Evolutionary conservation across 78 protist genomes (phyloP).

Genomic region (Cyanophora paradoxa): DNA sequence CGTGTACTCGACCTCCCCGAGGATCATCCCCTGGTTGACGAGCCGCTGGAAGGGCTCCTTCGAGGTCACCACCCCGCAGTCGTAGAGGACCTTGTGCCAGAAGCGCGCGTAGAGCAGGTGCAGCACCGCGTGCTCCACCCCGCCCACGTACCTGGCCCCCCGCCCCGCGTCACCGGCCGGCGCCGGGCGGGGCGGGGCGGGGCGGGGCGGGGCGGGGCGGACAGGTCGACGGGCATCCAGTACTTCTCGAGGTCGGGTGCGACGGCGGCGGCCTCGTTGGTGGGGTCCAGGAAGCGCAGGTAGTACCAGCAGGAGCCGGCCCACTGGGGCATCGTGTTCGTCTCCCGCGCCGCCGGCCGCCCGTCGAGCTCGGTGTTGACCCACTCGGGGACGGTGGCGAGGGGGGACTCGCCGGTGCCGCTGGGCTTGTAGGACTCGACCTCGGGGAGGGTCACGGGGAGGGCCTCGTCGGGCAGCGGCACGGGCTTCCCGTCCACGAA

Average conservation of each 20-base stretch:
- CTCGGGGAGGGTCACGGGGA: neutral
- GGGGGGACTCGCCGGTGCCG: slow-evolving; percentile 12
- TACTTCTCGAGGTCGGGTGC: neutral
- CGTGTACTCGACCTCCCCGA: slow-evolving; percentile 19
- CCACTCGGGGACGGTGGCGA: neutral
- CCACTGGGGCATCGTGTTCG: slow-evolving; percentile 55
- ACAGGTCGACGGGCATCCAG: slow-evolving; percentile 76
- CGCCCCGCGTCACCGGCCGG: too few relatives aligned
- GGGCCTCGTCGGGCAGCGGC: neutral
- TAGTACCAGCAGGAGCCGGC: slow-evolving; percentile 52
- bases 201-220: too few relatives aligned
- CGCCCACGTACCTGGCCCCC: slow-evolving; percentile 64
- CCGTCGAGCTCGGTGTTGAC: neutral
- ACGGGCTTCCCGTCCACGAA: slow-evolving; percentile 11
- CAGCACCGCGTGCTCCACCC: slow-evolving; percentile 88
- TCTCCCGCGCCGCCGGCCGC: slow-evolving; percentile 23
- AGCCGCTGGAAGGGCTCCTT: slow-evolving; percentile 38
- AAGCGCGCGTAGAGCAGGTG: slow-evolving; percentile 88
- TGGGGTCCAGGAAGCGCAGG: slow-evolving; percentile 36
- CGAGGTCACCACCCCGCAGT: slow-evolving; percentile 15
- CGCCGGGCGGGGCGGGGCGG: too few relatives aligned
- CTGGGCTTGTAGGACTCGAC: slow-evolving; percentile 14
- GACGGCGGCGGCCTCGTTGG: slow-evolving; percentile 1
- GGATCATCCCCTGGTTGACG: slow-evolving; percentile 45
- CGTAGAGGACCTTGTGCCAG: slow-evolving; percentile 45